These are phyloP conservation scores for Euphorbia tirucalli DNA, from an alignment of 345 rosid genomes.

Conservation along the genomic window DNA sequence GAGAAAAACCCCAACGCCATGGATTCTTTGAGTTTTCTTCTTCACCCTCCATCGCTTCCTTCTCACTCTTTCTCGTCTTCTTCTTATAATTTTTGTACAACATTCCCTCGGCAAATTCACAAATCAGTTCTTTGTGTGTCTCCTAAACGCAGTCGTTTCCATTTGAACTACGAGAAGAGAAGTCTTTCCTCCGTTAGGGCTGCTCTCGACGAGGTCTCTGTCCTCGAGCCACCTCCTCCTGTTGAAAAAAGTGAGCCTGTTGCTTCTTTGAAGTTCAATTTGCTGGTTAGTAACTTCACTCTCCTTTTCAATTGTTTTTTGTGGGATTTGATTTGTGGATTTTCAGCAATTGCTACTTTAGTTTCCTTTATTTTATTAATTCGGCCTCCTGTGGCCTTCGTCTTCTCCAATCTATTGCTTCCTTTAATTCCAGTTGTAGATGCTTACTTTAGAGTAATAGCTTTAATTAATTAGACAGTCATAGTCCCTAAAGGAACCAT, in stretches of 20 bases:
- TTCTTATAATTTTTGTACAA: background rate
- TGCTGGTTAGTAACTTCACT: slow-evolving; percentile 41
- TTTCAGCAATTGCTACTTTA: background rate
- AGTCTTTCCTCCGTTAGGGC: slow-evolving; percentile 33
- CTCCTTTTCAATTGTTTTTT: background rate
- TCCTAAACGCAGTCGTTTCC: slow-evolving; percentile 12
- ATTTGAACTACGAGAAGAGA: slow-evolving; percentile 2
- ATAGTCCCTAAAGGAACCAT: too few relatives aligned
- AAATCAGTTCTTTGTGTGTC: background rate
- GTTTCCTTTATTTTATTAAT: background rate
- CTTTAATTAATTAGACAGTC: too few relatives aligned
- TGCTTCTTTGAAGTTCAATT: slow-evolving; percentile 52
- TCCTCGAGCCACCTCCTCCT: slow-evolving; percentile 40
- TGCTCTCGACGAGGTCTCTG: slow-evolving; percentile 40
- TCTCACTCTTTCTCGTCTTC: background rate
- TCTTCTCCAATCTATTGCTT: too few relatives aligned
- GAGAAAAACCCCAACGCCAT: background rate
- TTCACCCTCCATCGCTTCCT: slow-evolving; percentile 5
- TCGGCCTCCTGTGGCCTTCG: background rate
- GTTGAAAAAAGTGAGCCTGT: slow-evolving; percentile 12
- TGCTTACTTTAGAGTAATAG: too few relatives aligned
- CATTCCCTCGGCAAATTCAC: background rate
- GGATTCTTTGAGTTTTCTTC: slow-evolving; percentile 10
- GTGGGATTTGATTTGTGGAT: background rate
- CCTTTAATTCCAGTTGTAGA: background rate